These are phyloP conservation scores for Apiotrichum mycotoxinovorans DNA, from an alignment of 1,284 basidiomycete species.

Conservation along the genomic window DNA sequence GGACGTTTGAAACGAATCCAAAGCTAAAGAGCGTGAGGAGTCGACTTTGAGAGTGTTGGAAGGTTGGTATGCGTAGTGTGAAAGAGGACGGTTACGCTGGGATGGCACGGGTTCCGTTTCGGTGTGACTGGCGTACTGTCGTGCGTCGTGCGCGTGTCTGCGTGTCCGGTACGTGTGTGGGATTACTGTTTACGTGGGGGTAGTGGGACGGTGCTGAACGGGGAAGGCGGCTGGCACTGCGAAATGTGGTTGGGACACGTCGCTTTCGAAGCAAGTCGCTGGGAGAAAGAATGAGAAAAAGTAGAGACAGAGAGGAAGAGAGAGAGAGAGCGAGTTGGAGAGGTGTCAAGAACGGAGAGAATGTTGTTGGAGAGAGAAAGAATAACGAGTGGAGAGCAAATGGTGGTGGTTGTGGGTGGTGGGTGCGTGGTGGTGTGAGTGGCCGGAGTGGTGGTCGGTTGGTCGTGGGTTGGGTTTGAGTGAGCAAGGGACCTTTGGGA, in stretches of 20 bases:
- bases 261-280: background rate
- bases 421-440: background rate
- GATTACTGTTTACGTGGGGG: too few relatives aligned
- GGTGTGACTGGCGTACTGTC: too few relatives aligned
- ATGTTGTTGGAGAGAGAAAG: background rate
- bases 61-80: background rate
- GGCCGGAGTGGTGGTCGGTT: background rate
- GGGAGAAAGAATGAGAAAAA: too few relatives aligned
- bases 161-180: background rate
- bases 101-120: too few relatives aligned
- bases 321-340: background rate
- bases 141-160: background rate
- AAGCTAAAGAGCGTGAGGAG: background rate
- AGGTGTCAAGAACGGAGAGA: background rate
- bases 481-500: too few relatives aligned
- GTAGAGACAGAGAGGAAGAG: background rate
- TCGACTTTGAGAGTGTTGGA: background rate
- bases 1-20: background rate
- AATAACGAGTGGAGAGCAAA: background rate
- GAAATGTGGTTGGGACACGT: background rate
- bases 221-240: background rate
- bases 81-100: background rate
- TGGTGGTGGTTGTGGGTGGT: too few relatives aligned
- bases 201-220: background rate
- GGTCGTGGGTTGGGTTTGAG: background rate